Percentiles rank a stretch among this genome's conserved stretches.
These are phyloP conservation scores for Brassica juncea DNA, from an alignment of 345 rosid species.

Conservation along the genomic window DNA sequence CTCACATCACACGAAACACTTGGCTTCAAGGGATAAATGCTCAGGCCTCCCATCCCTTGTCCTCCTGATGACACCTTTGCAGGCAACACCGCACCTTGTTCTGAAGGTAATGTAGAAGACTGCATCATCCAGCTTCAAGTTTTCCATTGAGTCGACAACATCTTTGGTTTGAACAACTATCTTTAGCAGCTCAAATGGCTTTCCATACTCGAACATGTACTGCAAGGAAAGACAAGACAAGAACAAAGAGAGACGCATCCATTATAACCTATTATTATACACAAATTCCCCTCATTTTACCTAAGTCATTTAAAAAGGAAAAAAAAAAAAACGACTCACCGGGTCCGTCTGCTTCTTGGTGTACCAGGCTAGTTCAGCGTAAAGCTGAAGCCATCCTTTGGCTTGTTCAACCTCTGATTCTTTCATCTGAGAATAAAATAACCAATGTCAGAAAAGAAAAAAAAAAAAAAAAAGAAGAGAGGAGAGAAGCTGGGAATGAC, in stretches of 20 bases:
- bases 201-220: neutral
- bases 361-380: neutral
- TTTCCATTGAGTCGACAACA: neutral
- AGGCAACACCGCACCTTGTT: neutral
- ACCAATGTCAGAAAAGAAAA: neutral
- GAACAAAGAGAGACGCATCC: neutral
- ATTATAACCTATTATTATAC: neutral
- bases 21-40: neutral
- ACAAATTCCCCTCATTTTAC: no score
- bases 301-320: no score
- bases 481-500: neutral
- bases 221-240: neutral
- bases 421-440: neutral
- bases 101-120: neutral
- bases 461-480: neutral
- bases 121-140: conserved; percentile 48
- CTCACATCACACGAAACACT: neutral
- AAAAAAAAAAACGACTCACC: neutral
- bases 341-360: neutral
- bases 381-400: neutral
- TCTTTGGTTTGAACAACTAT: neutral
- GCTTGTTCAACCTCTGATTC: neutral
- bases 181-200: neutral
- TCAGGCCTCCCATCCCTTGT: neutral
- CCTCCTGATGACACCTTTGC: neutral